These are phyloP conservation scores for Solanum hybrid DNA, from an alignment of 305 asterid genomes.

Conservation along the genomic window DNA sequence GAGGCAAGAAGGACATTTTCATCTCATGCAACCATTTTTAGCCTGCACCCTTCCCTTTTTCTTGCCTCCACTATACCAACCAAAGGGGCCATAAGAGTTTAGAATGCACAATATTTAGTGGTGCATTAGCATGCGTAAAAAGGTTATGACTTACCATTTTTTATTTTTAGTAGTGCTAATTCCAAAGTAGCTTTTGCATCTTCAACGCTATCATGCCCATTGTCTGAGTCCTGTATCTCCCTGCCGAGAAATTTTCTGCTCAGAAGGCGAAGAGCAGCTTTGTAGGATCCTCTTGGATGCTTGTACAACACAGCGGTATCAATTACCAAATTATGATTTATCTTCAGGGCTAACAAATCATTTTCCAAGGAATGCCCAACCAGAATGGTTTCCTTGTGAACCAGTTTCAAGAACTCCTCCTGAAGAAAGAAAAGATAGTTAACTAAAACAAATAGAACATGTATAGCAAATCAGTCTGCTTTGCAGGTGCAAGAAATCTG, in stretches of 20 bases:
- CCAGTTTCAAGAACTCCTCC: slow-evolving; percentile 71
- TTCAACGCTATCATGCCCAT: slow-evolving; percentile 89
- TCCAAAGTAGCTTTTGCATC: slow-evolving; percentile 96
- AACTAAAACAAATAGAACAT: slow-evolving; percentile 6
- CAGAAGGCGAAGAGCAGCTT: slow-evolving; percentile 85
- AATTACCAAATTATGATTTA: slow-evolving; percentile 69
- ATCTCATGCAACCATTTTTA: neutral
- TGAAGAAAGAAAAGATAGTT: slow-evolving; percentile 29
- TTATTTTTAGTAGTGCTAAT: slow-evolving; percentile 71
- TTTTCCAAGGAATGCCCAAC: slow-evolving; percentile 94
- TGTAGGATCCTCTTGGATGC: slow-evolving; percentile 77
- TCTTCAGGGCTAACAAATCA: slow-evolving; percentile 77
- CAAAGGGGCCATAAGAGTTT: neutral
- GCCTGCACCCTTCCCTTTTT: neutral
- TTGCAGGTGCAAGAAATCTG: neutral
- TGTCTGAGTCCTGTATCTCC: slow-evolving; percentile 81
- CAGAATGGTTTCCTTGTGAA: slow-evolving; percentile 76
- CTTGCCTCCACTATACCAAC: neutral
- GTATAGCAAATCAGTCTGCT: neutral
- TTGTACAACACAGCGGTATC: slow-evolving; percentile 85
- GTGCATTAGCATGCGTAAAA: neutral
- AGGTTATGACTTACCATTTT: slow-evolving; percentile 38
- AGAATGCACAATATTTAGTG: neutral
- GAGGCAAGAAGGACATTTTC: neutral
- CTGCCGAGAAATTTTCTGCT: slow-evolving; percentile 63